phyloP scores from a whole-genome alignment of 257 asterid species.

The Solanum chaucha region DNA sequence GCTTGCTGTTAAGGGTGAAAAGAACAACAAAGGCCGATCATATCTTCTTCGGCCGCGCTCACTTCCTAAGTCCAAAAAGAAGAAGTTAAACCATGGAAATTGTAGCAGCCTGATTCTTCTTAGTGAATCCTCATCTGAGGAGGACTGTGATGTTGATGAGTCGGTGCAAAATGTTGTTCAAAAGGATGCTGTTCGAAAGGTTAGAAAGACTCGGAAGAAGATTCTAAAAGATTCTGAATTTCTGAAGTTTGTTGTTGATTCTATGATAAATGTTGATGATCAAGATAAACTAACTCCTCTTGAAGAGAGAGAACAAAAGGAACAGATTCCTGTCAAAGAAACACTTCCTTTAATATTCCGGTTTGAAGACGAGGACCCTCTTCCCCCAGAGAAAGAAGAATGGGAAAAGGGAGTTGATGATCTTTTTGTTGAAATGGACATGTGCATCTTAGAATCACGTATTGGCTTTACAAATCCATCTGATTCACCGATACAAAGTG shows the following conservation, averaged over 20 bases:
- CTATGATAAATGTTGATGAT: slow-evolving; percentile 13
- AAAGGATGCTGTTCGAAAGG: not conserved
- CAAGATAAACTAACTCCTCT: slow-evolving; percentile 4
- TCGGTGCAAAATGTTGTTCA: not conserved
- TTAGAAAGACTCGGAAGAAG: not conserved
- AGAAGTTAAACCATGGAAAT: not conserved
- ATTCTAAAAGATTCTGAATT: slow-evolving; percentile 1
- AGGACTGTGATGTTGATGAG: not conserved
- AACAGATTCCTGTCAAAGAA: not conserved
- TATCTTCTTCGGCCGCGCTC: slow-evolving; percentile 10
- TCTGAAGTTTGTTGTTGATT: slow-evolving; percentile 18
- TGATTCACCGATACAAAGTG: not conserved
- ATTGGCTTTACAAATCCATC: slow-evolving; percentile 8
- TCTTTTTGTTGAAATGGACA: slow-evolving; percentile 38
- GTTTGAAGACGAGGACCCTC: slow-evolving; percentile 35
- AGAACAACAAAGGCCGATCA: not conserved
- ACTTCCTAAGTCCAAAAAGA: not conserved
- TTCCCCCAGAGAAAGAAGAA: slow-evolving; percentile 27
- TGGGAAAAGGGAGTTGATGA: slow-evolving; percentile 35
- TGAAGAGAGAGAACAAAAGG: slow-evolving; percentile 1
- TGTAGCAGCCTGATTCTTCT: not conserved
- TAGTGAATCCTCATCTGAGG: slow-evolving; percentile 2
- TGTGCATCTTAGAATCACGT: slow-evolving; percentile 24
- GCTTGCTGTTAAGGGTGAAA: not conserved
- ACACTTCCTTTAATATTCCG: slow-evolving; percentile 44